Conservation (phyloP, 495 filamentous ascomycete genomes). For the Rhizodiscina lignyota region DNA sequence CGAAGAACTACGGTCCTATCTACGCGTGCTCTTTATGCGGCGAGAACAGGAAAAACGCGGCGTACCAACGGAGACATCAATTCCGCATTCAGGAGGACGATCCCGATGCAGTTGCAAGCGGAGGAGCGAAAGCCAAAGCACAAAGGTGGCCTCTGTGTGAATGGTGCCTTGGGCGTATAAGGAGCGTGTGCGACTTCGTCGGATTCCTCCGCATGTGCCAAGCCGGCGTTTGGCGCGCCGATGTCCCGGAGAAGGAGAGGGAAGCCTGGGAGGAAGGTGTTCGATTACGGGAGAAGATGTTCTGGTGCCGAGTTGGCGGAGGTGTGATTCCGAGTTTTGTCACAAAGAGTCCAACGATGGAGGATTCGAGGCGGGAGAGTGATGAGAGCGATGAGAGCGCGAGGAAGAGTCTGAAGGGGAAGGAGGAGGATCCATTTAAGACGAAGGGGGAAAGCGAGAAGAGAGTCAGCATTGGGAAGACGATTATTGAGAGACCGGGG, state of each 20-base stretch:
- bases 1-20: conserved; percentile 21
- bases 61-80: conserved; percentile 20
- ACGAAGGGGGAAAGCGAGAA: conserved; percentile 2
- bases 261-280: conserved; percentile 90
- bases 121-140: conserved; percentile 57
- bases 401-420: conserved; percentile 10
- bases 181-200: conserved; percentile 80
- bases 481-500: conserved; percentile 1
- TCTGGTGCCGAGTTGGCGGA: conserved; percentile 82
- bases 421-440: not conserved
- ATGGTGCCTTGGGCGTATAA: conserved; percentile 70
- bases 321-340: conserved; percentile 60
- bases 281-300: conserved; percentile 79
- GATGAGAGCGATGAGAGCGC: conserved; percentile 1
- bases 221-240: conserved; percentile 73
- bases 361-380: conserved; percentile 1
- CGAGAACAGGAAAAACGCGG: conserved; percentile 35
- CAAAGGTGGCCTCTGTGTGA: conserved; percentile 80
- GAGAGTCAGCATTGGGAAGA: conserved; percentile 5
- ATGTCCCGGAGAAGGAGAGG: conserved; percentile 58
- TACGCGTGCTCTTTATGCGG: conserved; percentile 81
- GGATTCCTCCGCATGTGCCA: conserved; percentile 78
- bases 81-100: conserved; percentile 43
- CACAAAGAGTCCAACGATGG: conserved; percentile 13
- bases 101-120: not conserved